Evolutionary conservation across 768 basidiomycete species (phyloP).

Genomic region (Roridomyces roridus): DNA sequence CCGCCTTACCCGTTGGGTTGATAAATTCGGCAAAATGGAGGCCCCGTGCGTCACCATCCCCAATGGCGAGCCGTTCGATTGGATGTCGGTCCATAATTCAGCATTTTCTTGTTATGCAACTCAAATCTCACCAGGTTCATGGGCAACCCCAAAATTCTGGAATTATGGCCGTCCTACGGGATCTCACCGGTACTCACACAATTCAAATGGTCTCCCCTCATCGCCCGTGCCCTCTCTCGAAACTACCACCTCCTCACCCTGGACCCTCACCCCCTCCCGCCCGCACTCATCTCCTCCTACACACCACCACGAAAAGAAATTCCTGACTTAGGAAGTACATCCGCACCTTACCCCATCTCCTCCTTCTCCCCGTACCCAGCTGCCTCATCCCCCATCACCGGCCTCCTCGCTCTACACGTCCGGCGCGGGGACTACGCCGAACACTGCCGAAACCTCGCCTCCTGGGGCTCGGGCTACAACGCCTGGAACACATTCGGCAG

Average conservation of each 20-base stretch:
- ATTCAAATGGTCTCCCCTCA: slow-evolving; percentile 16
- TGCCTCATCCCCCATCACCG: slow-evolving; percentile 6
- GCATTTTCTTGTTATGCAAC: not conserved
- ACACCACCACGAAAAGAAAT: not conserved
- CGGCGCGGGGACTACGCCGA: too few species aligned
- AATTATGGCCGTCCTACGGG: slow-evolving; percentile 11
- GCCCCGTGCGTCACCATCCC: slow-evolving; percentile 11
- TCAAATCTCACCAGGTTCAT: too few species aligned
- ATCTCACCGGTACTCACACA: slow-evolving; percentile 7
- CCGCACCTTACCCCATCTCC: slow-evolving; percentile 6
- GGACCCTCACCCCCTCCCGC: not conserved
- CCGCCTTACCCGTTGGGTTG: slow-evolving; percentile 7
- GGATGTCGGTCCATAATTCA: not conserved
- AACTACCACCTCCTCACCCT: slow-evolving; percentile 14
- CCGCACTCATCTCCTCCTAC: not conserved
- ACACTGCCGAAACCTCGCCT: slow-evolving; percentile 17
- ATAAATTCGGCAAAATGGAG: slow-evolving; percentile 9
- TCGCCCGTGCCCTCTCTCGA: slow-evolving; percentile 17
- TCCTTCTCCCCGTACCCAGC: slow-evolving; percentile 9
- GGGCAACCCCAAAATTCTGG: not conserved
- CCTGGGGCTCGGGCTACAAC: slow-evolving; percentile 5
- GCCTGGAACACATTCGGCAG: slow-evolving; percentile 16
- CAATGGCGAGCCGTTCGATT: slow-evolving; percentile 16
- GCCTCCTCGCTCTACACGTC: too few species aligned
- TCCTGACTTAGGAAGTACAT: not conserved